These are phyloP conservation scores for Hericium erinaceus DNA, from an alignment of 768 basidiomycete species.

Conservation along the genomic window DNA sequence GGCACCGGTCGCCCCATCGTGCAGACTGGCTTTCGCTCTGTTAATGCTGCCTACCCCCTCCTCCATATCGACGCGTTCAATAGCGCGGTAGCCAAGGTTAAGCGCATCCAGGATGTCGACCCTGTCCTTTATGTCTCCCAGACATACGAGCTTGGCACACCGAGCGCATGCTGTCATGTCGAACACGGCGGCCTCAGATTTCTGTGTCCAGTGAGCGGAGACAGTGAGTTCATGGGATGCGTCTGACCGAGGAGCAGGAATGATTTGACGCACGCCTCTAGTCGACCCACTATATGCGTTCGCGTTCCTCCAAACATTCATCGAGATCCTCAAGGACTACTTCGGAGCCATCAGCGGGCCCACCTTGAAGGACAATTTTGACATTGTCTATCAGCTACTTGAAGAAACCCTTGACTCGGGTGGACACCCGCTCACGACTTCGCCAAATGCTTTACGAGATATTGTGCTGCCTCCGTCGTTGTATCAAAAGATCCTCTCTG, in stretches of 20 bases:
- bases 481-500: slow-evolving; percentile 40
- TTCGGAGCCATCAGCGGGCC: slow-evolving; percentile 77
- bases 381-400: slow-evolving; percentile 91
- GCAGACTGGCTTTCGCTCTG: slow-evolving; percentile 81
- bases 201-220: slow-evolving; percentile 74
- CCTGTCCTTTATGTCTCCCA: slow-evolving; percentile 60
- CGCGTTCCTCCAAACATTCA: slow-evolving; percentile 78
- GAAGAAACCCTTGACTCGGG: slow-evolving; percentile 95
- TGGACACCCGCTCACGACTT: slow-evolving; percentile 87
- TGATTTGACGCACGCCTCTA: slow-evolving; percentile 21
- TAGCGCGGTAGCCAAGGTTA: slow-evolving; percentile 52
- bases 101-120: slow-evolving; percentile 49
- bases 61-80: slow-evolving; percentile 83
- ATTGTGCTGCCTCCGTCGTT: slow-evolving; percentile 90
- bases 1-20: slow-evolving; percentile 53
- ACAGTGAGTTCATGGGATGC: slow-evolving; percentile 48
- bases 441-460: slow-evolving; percentile 81
- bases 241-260: neutral
- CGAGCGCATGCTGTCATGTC: slow-evolving; percentile 81
- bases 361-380: slow-evolving; percentile 84
- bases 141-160: slow-evolving; percentile 34
- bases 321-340: slow-evolving; percentile 79
- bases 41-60: slow-evolving; percentile 67
- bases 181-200: slow-evolving; percentile 67
- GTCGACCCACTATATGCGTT: slow-evolving; percentile 89